Evolutionary conservation across 495 filamentous ascomycete species (phyloP), one percentile per base, ranked within the genome.

Genomic region (Xylona heveae): DNA sequence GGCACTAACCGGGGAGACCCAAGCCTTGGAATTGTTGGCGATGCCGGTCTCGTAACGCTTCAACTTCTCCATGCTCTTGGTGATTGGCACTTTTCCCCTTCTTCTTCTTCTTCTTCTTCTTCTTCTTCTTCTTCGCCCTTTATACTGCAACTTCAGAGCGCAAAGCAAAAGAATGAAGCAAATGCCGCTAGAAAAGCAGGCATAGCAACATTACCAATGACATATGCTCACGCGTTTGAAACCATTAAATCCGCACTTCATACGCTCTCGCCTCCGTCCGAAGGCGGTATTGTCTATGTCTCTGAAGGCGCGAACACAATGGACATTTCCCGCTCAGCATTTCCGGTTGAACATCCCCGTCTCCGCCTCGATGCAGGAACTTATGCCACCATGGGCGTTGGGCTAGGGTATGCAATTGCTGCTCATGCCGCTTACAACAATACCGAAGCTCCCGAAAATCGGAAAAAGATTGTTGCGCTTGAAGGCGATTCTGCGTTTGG

Each of bases 281-380:
- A 58, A 5, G 66, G 66, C 6, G 45, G 51, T 33, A 57, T 72
- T 17, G 62, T 74, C 12, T 73, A 72, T 37, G 51, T 74, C 33
- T 71, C 67, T 1, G 70, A 75, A 50, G 70, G 70, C 27, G 68
- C 69, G 16, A 74, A 74, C 47, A 71, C 68, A 10, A 73, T 74
- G 71, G 67, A 73, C 40, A 73, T 74, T 25, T 66, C 62, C 3
- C 61, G 69, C n/a, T 58, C 57, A 16, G 57, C 64, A 38, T 72
- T 75, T 48, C 54, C 59, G 0, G 52, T 74, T 7, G 48, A 63
- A 12, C 51, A 67, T 31, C 70, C 71, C 5, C 60, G 71, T 19
- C 58, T 65, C 2, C 60, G 69, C 1, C 59, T 74, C 17, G 69
- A 74, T 38, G 69, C 70, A 5, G 70, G 71, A 8, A 71, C 69